A percentile compares a stretch with the other conserved stretches of the same genome.
Conservation (phyloP, 441 rosid species). For the Geranium incanum region DNA sequence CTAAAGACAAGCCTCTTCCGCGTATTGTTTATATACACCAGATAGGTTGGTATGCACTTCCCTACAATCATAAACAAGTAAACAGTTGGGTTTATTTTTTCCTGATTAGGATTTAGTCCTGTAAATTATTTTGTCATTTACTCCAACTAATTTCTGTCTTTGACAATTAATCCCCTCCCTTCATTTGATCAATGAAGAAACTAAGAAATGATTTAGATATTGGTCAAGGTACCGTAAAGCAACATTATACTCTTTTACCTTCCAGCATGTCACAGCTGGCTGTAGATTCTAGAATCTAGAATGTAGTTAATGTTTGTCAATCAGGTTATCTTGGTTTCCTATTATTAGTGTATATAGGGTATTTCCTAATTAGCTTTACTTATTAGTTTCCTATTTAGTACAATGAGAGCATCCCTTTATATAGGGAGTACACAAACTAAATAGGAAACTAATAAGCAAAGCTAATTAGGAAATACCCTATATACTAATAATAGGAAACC, state of each 20-base stretch:
- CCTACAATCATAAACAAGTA: slow-evolving; percentile 2
- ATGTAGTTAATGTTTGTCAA: background rate
- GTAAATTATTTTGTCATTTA: background rate
- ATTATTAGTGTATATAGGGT: too few species aligned
- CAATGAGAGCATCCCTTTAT: too few species aligned
- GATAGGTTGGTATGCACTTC: slow-evolving; percentile 56
- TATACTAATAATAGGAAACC: too few species aligned
- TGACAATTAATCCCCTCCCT: slow-evolving; percentile 4
- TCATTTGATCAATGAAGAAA: background rate
- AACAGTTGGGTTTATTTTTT: background rate
- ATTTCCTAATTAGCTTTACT: too few species aligned
- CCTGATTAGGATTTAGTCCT: slow-evolving; percentile 9
- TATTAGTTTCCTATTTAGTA: too few species aligned
- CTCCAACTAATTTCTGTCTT: slow-evolving; percentile 1
- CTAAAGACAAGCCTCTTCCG: slow-evolving; percentile 47
- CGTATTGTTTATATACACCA: slow-evolving; percentile 74
- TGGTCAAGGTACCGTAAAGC: background rate
- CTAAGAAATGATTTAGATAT: background rate
- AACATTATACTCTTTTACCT: background rate
- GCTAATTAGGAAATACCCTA: too few species aligned
- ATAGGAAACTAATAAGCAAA: too few species aligned
- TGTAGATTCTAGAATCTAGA: slow-evolving; percentile 5
- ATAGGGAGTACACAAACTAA: too few species aligned
- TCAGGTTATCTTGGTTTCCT: too few species aligned
- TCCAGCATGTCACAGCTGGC: background rate